Conservation (phyloP, 345 rosid species). For the Euphorbia lathyris region DNA sequence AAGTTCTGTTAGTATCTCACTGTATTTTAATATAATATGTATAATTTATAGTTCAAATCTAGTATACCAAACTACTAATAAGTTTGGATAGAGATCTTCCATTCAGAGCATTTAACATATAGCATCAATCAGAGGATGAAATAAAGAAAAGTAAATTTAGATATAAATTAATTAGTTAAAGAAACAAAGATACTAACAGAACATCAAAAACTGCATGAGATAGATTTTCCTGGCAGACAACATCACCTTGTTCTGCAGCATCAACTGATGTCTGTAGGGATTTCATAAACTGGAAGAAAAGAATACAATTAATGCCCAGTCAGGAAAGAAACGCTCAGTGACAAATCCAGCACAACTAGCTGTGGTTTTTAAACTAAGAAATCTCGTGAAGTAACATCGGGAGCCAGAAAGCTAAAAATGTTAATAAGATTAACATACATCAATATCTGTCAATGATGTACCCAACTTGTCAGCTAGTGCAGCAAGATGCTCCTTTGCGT, state of each 20-base stretch:
- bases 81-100: neutral
- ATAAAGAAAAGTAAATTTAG: neutral
- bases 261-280: conserved; percentile 58
- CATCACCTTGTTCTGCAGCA: conserved; percentile 92
- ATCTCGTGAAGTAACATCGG: conserved; percentile 11
- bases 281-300: conserved; percentile 65
- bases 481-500: conserved; percentile 93
- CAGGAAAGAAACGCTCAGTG: conserved; percentile 9
- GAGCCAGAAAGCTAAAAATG: conserved; percentile 23
- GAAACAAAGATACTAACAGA: conserved; percentile 43
- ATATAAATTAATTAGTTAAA: conserved; percentile 20
- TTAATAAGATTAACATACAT: conserved; percentile 45
- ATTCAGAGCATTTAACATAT: conserved; percentile 4
- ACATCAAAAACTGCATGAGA: conserved; percentile 48
- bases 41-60: neutral
- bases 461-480: conserved; percentile 96
- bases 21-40: neutral
- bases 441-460: conserved; percentile 78
- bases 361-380: neutral
- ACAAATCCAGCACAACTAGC: neutral
- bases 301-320: conserved; percentile 27
- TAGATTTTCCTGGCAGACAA: conserved; percentile 50
- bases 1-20: neutral
- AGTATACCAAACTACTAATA: neutral
- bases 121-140: conserved; percentile 1